Conservation (phyloP, 331 rosid species). For the Telfairia occidentalis region DNA sequence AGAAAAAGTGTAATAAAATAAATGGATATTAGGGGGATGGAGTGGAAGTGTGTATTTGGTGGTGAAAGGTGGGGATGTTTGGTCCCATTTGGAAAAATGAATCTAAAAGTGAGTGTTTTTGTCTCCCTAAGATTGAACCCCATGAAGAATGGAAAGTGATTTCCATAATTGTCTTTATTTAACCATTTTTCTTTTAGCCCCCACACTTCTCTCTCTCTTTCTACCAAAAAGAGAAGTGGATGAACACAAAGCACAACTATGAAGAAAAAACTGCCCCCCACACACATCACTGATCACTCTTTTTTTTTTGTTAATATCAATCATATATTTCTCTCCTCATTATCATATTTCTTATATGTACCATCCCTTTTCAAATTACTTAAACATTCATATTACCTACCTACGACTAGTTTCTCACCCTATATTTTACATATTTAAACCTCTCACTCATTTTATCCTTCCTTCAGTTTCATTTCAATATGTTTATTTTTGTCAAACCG, state of each 20-base stretch:
- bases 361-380: slow-evolving; percentile 6
- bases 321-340: slow-evolving; percentile 18
- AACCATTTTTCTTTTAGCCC: slow-evolving; percentile 34
- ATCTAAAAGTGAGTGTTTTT: slow-evolving; percentile 52
- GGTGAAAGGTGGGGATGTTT: slow-evolving; percentile 31
- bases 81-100: slow-evolving; percentile 62
- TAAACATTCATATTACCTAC: neutral
- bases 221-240: slow-evolving; percentile 29
- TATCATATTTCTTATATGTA: slow-evolving; percentile 13
- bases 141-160: slow-evolving; percentile 51
- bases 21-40: neutral
- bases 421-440: neutral
- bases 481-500: too few relatives aligned
- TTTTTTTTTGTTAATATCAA: slow-evolving; percentile 8
- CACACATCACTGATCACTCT: slow-evolving; percentile 10
- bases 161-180: slow-evolving; percentile 57
- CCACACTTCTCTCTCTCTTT: slow-evolving; percentile 22
- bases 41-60: slow-evolving; percentile 22
- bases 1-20: neutral
- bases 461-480: too few relatives aligned
- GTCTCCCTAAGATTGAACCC: slow-evolving; percentile 47
- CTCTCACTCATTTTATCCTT: too few relatives aligned
- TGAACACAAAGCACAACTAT: slow-evolving; percentile 30
- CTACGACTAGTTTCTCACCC: neutral
- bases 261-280: slow-evolving; percentile 36